phyloP scores from a whole-genome alignment of 192 early-diverging fungal species.

The Cetraspora pellucida region DNA sequence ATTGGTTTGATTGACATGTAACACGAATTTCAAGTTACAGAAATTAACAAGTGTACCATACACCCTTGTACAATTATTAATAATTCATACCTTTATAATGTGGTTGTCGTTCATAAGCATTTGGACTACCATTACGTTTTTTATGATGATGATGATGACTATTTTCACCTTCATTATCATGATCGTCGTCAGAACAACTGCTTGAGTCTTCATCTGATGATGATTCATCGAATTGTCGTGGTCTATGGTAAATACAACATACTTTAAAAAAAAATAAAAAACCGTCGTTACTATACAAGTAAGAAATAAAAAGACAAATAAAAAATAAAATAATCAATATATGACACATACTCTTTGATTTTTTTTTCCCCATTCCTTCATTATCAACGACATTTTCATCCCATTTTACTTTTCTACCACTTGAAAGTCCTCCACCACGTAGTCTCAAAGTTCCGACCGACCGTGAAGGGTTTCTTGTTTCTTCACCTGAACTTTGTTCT shows the following conservation, averaged over 20 bases:
- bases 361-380: constrained; percentile 65
- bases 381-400: constrained; percentile 64
- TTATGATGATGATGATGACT: constrained; percentile 31
- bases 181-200: constrained; percentile 5
- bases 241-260: constrained; percentile 71
- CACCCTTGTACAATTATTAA: too few relatives aligned
- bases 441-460: constrained; percentile 49
- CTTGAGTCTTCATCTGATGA: constrained; percentile 42
- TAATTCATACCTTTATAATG: constrained; percentile 39
- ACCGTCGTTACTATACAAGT: background rate
- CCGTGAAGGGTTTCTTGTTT: background rate
- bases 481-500: constrained; percentile 1
- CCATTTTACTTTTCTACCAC: constrained; percentile 57
- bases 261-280: constrained; percentile 41
- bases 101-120: constrained; percentile 49
- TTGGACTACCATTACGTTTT: constrained; percentile 34
- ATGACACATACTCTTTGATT: constrained; percentile 56
- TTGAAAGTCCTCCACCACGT: constrained; percentile 44
- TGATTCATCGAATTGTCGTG: constrained; percentile 47
- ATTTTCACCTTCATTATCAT: constrained; percentile 1
- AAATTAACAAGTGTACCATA: too few relatives aligned
- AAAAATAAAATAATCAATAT: background rate
- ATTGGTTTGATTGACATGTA: too few relatives aligned
- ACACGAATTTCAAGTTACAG: too few relatives aligned
- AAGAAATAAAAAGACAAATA: background rate